phyloP scores from a whole-genome alignment of 2,329 filamentous ascomycete genomes.

The Penicillium sp. region DNA sequence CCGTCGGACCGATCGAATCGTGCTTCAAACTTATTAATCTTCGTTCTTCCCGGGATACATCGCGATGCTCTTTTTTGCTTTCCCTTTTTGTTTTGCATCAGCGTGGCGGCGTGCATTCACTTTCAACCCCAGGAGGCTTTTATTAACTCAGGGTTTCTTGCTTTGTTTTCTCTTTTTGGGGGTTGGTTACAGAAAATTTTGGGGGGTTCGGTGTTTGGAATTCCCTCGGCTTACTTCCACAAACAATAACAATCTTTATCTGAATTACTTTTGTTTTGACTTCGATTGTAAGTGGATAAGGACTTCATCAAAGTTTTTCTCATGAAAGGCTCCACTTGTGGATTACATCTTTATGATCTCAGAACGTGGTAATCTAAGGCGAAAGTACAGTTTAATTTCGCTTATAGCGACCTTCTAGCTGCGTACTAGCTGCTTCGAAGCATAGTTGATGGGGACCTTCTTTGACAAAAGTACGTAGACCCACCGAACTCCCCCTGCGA shows the following conservation, averaged over 20 bases:
- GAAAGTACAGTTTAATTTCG: background rate
- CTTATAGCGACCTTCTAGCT: background rate
- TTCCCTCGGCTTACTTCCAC: constrained; percentile 1
- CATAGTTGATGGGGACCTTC: background rate
- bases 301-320: background rate
- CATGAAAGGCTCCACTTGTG: background rate
- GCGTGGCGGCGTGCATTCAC: constrained; percentile 11
- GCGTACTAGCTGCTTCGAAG: background rate
- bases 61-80: background rate
- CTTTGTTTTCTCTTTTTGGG: background rate
- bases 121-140: background rate
- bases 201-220: background rate
- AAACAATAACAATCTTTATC: background rate
- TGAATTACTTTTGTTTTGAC: background rate
- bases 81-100: constrained; percentile 6
- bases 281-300: background rate
- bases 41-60: background rate
- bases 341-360: constrained; percentile 1
- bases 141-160: background rate
- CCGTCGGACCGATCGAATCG: background rate
- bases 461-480: background rate
- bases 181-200: constrained; percentile 9
- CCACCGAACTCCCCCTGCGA: background rate
- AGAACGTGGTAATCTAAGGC: background rate
- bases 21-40: background rate